These are phyloP conservation scores for Dichomitus squalens DNA, from an alignment of 1,284 basidiomycete genomes.

Conservation along the genomic window DNA sequence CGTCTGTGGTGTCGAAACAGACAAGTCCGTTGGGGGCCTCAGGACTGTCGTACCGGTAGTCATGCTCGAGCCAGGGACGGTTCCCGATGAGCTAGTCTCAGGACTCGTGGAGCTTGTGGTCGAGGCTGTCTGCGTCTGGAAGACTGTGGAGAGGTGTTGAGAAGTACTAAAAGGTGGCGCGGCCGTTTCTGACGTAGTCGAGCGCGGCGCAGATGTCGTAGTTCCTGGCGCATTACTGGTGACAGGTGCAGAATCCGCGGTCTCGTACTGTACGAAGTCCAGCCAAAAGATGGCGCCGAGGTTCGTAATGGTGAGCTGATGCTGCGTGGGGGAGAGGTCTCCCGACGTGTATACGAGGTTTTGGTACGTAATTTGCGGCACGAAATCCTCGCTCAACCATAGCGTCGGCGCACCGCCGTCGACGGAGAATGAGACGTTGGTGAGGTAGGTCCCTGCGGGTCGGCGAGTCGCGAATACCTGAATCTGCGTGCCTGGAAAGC, in stretches of 20 bases:
- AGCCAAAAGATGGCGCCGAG: slow-evolving; percentile 10
- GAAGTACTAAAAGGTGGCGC: no score
- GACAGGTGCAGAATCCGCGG: background rate
- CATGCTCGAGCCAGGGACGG: background rate
- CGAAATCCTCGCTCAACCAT: slow-evolving; percentile 1
- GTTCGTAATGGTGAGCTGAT: slow-evolving; percentile 11
- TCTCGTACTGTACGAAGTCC: slow-evolving; percentile 6
- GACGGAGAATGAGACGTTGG: slow-evolving; percentile 10
- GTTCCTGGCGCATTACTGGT: background rate
- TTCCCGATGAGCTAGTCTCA: no score
- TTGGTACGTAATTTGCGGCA: slow-evolving; percentile 3
- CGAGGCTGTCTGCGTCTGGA: no score
- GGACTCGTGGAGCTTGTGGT: background rate
- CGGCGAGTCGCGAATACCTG: slow-evolving; percentile 8
- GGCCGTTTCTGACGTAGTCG: no score
- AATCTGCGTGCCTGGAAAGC: background rate
- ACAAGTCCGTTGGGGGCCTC: no score
- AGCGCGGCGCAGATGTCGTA: background rate
- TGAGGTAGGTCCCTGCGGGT: slow-evolving; percentile 6
- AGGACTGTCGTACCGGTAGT: background rate
- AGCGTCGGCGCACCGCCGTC: background rate
- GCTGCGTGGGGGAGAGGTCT: background rate
- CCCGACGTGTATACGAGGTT: slow-evolving; percentile 11
- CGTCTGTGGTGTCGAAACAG: no score
- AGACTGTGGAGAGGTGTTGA: no score